phyloP scores from a whole-genome alignment of 2,329 filamentous ascomycete genomes.

The Phialophora tarda region DNA sequence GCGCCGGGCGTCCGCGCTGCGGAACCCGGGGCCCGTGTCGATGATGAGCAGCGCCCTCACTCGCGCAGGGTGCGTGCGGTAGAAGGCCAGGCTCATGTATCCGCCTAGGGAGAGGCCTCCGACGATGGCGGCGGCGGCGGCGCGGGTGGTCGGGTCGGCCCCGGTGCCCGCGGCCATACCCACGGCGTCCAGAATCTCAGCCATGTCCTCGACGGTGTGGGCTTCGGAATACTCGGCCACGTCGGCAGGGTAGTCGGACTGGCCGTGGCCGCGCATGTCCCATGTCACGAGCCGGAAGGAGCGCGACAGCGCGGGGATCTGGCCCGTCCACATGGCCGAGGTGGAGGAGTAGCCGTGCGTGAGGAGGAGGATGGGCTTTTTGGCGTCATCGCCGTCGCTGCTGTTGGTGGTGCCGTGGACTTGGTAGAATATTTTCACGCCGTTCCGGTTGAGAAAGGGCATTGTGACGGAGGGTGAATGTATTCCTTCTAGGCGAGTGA shows the following conservation, averaged over 20 bases:
- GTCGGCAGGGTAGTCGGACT: conserved; percentile 24
- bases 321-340: conserved; percentile 33
- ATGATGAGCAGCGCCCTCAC: conserved; percentile 33
- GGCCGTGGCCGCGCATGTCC: conserved; percentile 37
- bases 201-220: conserved; percentile 32
- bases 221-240: conserved; percentile 28
- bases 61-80: conserved; percentile 20
- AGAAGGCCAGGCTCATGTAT: conserved; percentile 38
- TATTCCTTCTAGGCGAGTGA: no score
- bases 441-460: conserved; percentile 27
- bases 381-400: not conserved
- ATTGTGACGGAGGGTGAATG: conserved; percentile 8
- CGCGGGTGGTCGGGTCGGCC: no score
- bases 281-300: conserved; percentile 30
- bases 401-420: conserved; percentile 24
- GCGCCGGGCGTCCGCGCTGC: conserved; percentile 28
- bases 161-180: no score
- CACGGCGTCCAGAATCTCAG: conserved; percentile 22
- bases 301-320: conserved; percentile 28
- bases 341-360: conserved; percentile 36
- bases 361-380: conserved; percentile 23
- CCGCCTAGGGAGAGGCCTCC: conserved; percentile 34
- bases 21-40: conserved; percentile 35
- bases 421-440: conserved; percentile 32
- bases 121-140: conserved; percentile 14